Evolutionary conservation across 345 rosid genomes (phyloP).

Genomic region (Citrus trifoliata): DNA sequence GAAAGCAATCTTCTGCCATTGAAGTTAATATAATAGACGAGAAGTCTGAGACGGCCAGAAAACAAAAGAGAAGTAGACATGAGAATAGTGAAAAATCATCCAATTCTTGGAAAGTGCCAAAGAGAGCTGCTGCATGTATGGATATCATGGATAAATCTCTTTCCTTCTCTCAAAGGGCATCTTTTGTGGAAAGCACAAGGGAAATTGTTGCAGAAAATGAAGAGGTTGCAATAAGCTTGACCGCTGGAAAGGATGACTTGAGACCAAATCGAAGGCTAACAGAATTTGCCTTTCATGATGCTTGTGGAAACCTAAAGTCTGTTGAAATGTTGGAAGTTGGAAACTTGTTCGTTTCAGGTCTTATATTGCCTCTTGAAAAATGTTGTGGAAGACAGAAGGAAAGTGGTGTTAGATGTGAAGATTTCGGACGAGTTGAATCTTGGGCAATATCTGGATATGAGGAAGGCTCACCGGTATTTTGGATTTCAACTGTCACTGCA

Average conservation of each 20-base stretch:
- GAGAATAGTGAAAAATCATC: slow-evolving; percentile 20
- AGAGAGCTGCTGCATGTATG: slow-evolving; percentile 69
- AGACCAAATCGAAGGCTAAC: slow-evolving; percentile 48
- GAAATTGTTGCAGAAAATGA: slow-evolving; percentile 48
- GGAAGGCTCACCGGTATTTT: slow-evolving; percentile 53
- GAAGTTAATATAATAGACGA: not conserved
- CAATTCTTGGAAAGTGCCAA: slow-evolving; percentile 43
- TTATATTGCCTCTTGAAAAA: slow-evolving; percentile 48
- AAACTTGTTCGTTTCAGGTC: slow-evolving; percentile 50
- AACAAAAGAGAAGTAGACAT: slow-evolving; percentile 19
- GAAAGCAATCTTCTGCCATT: not conserved
- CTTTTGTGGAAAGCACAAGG: slow-evolving; percentile 40
- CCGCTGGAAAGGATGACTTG: slow-evolving; percentile 13
- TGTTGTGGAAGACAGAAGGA: slow-evolving; percentile 35
- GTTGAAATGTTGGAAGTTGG: slow-evolving; percentile 55
- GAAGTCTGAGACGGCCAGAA: not conserved
- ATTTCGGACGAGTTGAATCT: slow-evolving; percentile 46
- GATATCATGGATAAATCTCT: slow-evolving; percentile 57
- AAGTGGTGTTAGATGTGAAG: slow-evolving; percentile 44
- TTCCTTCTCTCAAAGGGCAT: slow-evolving; percentile 32
- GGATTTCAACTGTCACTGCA: slow-evolving; percentile 57
- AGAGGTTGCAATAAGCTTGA: slow-evolving; percentile 31
- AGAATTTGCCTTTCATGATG: slow-evolving; percentile 48
- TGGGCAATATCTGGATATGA: slow-evolving; percentile 75
- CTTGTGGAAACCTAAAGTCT: slow-evolving; percentile 31